Conservation (phyloP, 176 grass and related monocot genomes). For the Bothriochloa decipiens region DNA sequence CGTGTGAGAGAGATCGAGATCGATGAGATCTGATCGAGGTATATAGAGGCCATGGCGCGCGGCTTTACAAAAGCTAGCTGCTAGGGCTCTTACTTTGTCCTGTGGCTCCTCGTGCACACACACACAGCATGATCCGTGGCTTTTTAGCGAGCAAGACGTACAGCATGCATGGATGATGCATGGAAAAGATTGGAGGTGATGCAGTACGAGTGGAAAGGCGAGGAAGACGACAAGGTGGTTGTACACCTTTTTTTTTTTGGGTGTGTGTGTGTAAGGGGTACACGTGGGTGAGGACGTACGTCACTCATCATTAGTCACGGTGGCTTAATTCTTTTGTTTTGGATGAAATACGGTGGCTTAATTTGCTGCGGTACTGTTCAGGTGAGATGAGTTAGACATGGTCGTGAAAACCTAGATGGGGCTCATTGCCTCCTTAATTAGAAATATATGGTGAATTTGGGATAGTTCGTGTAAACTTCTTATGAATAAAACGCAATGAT, state of each 20-base stretch:
- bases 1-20: neutral
- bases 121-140: slow-evolving; percentile 7
- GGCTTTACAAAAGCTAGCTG: slow-evolving; percentile 33
- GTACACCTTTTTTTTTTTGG: no score
- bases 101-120: slow-evolving; percentile 8
- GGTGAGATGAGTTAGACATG: no score
- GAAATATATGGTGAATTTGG: no score
- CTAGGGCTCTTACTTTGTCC: slow-evolving; percentile 9
- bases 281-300: neutral
- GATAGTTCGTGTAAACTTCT: no score
- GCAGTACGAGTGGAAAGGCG: neutral
- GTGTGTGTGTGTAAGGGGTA: neutral
- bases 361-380: neutral
- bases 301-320: neutral
- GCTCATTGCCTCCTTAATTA: no score
- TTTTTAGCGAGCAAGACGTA: neutral
- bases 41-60: neutral
- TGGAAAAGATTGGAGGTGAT: neutral
- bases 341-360: no score
- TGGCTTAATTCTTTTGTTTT: neutral
- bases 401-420: no score
- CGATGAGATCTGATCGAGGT: slow-evolving; percentile 22
- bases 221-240: slow-evolving; percentile 9
- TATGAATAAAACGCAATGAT: no score
- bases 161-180: neutral